Evolutionary conservation across 805 yeast species (phyloP).

Genomic region (Sugiyamaella floridensis): DNA sequence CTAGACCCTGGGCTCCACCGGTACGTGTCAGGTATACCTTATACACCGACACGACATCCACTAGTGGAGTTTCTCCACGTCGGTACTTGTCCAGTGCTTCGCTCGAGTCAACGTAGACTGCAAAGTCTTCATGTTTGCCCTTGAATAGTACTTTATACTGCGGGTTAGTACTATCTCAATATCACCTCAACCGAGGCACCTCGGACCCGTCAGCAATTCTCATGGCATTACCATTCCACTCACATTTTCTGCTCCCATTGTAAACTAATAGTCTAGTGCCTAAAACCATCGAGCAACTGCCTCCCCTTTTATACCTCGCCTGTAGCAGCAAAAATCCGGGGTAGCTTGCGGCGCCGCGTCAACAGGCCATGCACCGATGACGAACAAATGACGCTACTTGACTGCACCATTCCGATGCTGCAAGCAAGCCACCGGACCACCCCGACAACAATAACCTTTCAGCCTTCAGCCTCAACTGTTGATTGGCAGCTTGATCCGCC

Average conservation of each 20-base stretch:
- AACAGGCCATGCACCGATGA: not conserved
- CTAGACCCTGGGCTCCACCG: slow-evolving; percentile 66
- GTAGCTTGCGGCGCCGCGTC: not conserved
- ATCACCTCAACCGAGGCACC: not conserved
- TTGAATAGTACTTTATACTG: slow-evolving; percentile 45
- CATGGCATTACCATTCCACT: not conserved
- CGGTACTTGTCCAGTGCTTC: slow-evolving; percentile 43
- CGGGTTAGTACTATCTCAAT: not conserved
- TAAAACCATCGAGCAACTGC: too few species aligned
- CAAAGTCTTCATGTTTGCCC: slow-evolving; percentile 58
- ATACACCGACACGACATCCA: slow-evolving; percentile 56
- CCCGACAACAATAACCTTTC: not conserved
- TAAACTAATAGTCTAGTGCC: too few species aligned
- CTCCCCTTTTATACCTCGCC: not conserved
- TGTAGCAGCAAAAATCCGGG: not conserved
- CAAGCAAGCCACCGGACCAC: not conserved
- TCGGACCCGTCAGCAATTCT: not conserved
- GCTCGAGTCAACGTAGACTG: slow-evolving; percentile 53
- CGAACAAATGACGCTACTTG: not conserved
- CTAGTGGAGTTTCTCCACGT: slow-evolving; percentile 45
- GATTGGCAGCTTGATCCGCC: not conserved
- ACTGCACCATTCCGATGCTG: too few species aligned
- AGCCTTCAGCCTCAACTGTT: not conserved
- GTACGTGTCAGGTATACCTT: slow-evolving; percentile 55
- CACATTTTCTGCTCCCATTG: too few species aligned